A percentile compares a stretch with the other conserved stretches of the same genome.
These are phyloP conservation scores for Penicillium paradoxum DNA, from an alignment of 495 filamentous ascomycete genomes.

Conservation along the genomic window DNA sequence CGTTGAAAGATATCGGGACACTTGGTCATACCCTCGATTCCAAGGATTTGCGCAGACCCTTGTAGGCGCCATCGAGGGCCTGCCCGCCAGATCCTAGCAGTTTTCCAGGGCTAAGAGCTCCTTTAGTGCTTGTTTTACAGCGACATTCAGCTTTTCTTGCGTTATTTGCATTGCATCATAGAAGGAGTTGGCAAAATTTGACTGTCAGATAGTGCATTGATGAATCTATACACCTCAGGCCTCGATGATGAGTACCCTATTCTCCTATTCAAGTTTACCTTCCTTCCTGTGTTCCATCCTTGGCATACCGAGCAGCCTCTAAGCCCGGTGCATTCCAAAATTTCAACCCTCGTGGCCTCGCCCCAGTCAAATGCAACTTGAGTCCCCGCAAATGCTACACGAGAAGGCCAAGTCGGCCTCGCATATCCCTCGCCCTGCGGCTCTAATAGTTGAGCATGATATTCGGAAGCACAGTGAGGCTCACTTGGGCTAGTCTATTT, in stretches of 20 bases:
- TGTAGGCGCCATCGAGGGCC: slow-evolving; percentile 38
- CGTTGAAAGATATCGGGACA: slow-evolving; percentile 73
- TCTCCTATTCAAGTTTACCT: no score
- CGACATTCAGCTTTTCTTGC: slow-evolving; percentile 3
- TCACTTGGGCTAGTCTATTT: background rate
- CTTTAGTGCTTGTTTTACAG: background rate
- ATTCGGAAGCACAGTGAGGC: no score
- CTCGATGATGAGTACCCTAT: background rate
- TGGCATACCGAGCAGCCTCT: background rate
- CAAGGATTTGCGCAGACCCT: slow-evolving; percentile 58
- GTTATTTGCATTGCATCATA: slow-evolving; percentile 8
- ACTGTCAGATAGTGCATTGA: background rate
- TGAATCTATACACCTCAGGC: background rate
- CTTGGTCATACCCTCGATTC: slow-evolving; percentile 72
- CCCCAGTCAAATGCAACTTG: no score
- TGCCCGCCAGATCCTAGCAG: background rate
- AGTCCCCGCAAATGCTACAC: no score
- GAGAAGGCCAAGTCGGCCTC: no score
- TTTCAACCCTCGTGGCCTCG: no score
- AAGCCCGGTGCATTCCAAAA: no score
- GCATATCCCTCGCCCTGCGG: no score
- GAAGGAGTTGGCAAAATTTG: background rate
- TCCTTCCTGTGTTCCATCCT: no score
- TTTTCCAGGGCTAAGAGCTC: background rate
- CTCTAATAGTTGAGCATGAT: no score